Conservation (phyloP, 2,329 filamentous ascomycete species). For the Metarhizium sp. region DNA sequence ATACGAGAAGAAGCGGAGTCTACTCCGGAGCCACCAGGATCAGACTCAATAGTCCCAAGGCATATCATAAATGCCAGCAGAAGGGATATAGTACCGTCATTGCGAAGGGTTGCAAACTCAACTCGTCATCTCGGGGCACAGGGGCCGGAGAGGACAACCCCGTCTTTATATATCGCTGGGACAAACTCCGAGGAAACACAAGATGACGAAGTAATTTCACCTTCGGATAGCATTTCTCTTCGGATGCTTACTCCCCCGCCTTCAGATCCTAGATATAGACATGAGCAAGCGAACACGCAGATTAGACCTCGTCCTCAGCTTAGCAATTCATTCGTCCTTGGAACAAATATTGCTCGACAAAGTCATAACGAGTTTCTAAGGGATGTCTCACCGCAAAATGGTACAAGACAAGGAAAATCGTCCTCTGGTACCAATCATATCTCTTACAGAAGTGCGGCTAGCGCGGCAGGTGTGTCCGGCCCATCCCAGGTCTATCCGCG, state of each 20-base stretch:
- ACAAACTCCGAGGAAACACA: neutral
- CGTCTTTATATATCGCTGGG: neutral
- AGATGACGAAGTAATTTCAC: neutral
- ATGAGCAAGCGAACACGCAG: neutral
- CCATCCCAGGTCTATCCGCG: neutral
- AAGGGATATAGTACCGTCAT: neutral
- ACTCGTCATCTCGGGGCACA: neutral
- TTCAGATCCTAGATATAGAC: constrained; percentile 2
- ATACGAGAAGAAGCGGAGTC: constrained; percentile 10
- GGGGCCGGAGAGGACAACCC: neutral
- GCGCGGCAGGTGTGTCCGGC: neutral
- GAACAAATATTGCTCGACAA: neutral
- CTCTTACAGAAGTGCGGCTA: neutral
- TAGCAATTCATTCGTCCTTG: neutral
- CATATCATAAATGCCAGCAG: neutral
- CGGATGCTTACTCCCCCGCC: constrained; percentile 6
- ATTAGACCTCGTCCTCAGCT: neutral
- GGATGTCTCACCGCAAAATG: too few relatives aligned
- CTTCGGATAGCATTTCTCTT: neutral
- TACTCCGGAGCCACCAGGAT: constrained; percentile 4
- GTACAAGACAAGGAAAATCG: too few relatives aligned
- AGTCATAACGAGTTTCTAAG: neutral
- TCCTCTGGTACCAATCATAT: neutral
- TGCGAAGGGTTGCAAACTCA: neutral
- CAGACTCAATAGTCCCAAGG: neutral